phyloP scores from a whole-genome alignment of 176 grass and related monocot species.

The Saccharum spontaneum region DNA sequence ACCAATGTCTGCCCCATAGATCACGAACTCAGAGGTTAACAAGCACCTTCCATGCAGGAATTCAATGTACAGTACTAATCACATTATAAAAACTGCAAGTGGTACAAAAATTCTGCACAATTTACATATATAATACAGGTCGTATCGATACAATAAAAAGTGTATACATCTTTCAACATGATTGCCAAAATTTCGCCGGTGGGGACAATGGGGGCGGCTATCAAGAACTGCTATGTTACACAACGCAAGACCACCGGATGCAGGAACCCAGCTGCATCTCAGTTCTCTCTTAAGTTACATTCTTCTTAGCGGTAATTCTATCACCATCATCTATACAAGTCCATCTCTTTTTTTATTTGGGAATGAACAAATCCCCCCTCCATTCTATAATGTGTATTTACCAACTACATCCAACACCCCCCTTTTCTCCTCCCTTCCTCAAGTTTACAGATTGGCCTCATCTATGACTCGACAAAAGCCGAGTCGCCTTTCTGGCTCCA shows the following conservation, averaged over 20 bases:
- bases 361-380: conserved; percentile 38
- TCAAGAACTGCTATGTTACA: conserved; percentile 49
- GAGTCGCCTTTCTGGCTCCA: background rate
- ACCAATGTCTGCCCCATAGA: background rate
- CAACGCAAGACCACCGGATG: conserved; percentile 3
- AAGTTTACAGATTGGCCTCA: conserved; percentile 18
- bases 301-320: conserved; percentile 26
- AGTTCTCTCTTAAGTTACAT: conserved; percentile 34
- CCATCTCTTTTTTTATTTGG: conserved; percentile 45
- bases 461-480: conserved; percentile 6
- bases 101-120: conserved; percentile 48
- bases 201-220: conserved; percentile 3
- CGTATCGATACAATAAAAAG: conserved; percentile 34
- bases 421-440: background rate
- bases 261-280: background rate
- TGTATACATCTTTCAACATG: conserved; percentile 33
- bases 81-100: conserved; percentile 11
- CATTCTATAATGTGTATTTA: conserved; percentile 59
- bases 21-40: conserved; percentile 2
- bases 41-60: background rate
- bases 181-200: conserved; percentile 3
- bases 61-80: background rate
- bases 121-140: conserved; percentile 24
- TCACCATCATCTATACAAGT: conserved; percentile 71
- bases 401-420: conserved; percentile 42